phyloP scores from a whole-genome alignment of 352 stramenopile genomes.

The Globisporangium paddicum region DNA sequence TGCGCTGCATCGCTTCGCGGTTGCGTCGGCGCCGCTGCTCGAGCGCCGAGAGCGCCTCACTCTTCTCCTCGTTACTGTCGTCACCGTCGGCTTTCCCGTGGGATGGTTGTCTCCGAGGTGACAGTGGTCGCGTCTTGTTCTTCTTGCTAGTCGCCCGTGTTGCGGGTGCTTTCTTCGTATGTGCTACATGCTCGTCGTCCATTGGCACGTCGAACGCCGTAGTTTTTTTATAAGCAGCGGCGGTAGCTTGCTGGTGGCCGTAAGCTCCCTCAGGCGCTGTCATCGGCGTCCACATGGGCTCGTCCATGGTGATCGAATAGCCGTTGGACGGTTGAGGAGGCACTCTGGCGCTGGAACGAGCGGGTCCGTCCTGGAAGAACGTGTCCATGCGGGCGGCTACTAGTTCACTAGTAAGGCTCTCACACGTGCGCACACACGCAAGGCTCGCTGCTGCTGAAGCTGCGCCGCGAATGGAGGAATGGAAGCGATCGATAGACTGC shows the following conservation, averaged over 20 bases:
- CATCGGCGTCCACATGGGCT: not conserved
- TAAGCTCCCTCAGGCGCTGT: not conserved
- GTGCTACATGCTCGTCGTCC: not conserved
- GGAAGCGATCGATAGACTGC: too few relatives aligned
- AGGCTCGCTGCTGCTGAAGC: too few relatives aligned
- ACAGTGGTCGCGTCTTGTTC: not conserved
- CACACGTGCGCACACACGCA: not conserved
- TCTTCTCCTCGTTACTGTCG: not conserved
- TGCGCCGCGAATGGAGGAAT: too few relatives aligned
- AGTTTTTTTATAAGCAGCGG: not conserved
- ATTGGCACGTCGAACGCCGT: not conserved
- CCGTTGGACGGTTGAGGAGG: not conserved
- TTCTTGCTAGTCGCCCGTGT: not conserved
- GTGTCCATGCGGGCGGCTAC: not conserved
- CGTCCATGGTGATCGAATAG: not conserved
- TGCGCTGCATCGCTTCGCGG: conserved; percentile 43
- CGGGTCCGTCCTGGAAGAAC: not conserved
- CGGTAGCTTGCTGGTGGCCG: not conserved
- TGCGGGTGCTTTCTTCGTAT: not conserved
- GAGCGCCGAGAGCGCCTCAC: conserved; percentile 5
- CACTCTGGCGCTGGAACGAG: not conserved
- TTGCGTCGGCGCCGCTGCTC: conserved; percentile 33
- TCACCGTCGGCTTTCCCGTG: too few relatives aligned
- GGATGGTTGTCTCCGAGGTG: not conserved
- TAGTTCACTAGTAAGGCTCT: not conserved